Evolutionary conservation across 345 rosid genomes (phyloP).

Genomic region (Barbarea vulgaris): DNA sequence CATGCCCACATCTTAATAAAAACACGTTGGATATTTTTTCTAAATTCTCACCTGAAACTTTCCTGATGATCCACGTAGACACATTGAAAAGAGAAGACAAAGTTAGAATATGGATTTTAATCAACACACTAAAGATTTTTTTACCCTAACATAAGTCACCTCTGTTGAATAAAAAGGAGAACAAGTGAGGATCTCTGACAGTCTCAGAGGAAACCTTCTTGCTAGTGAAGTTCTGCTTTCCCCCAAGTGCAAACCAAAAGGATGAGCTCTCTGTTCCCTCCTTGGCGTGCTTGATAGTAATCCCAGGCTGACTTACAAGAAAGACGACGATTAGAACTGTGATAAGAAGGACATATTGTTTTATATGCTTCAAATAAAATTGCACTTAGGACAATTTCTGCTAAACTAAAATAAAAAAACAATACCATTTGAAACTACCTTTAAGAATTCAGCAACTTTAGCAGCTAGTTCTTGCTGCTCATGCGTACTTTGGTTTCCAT

Average conservation of each 20-base stretch:
- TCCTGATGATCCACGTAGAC: constrained; percentile 54
- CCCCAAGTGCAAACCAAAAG: constrained; percentile 98
- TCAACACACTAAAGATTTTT: constrained; percentile 13
- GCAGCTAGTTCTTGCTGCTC: constrained; percentile 91
- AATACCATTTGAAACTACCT: constrained; percentile 52
- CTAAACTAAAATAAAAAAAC: neutral
- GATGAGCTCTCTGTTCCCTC: constrained; percentile 97
- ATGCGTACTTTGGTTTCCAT: constrained; percentile 80
- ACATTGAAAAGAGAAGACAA: constrained; percentile 32
- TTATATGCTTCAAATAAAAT: constrained; percentile 13
- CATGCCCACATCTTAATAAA: constrained; percentile 20
- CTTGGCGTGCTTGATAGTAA: constrained; percentile 79
- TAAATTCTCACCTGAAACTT: constrained; percentile 84
- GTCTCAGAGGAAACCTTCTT: constrained; percentile 63
- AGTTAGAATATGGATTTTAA: constrained; percentile 21
- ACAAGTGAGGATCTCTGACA: constrained; percentile 89
- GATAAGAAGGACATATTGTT: neutral
- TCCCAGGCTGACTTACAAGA: constrained; percentile 74
- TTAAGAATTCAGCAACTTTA: constrained; percentile 81
- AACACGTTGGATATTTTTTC: constrained; percentile 20
- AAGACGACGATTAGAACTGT: constrained; percentile 21
- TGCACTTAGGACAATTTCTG: constrained; percentile 9
- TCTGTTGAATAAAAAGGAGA: constrained; percentile 63
- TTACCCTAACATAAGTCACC: constrained; percentile 46
- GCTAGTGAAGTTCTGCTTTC: constrained; percentile 87